These are phyloP conservation scores for Linnemannia schmuckeri DNA, from an alignment of 192 early-diverging fungal genomes.

Conservation along the genomic window DNA sequence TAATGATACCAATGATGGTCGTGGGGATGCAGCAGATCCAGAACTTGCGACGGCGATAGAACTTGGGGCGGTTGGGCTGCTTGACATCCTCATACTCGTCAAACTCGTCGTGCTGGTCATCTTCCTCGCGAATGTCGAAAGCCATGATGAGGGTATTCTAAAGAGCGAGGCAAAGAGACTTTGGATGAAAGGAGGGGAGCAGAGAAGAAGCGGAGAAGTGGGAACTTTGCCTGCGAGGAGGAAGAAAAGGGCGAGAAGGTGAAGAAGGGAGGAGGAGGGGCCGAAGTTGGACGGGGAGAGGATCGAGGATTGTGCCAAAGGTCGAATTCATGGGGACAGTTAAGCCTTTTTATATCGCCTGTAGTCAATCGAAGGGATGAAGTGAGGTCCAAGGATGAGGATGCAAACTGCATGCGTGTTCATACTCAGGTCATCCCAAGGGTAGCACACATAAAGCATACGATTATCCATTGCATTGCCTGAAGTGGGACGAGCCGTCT, in stretches of 20 bases:
- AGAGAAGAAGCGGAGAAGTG: not conserved
- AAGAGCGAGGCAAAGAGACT: not conserved
- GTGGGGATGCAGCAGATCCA: constrained; percentile 61
- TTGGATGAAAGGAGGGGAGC: not conserved
- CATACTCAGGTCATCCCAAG: not conserved
- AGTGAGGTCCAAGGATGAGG: not conserved
- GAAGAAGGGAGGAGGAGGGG: not conserved
- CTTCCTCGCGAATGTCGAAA: constrained; percentile 50
- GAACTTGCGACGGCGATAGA: constrained; percentile 61
- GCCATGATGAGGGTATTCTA: constrained; percentile 6
- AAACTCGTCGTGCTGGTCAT: constrained; percentile 42
- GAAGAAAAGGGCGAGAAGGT: not conserved
- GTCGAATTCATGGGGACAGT: not conserved
- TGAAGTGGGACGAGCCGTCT: not conserved
- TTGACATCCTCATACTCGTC: constrained; percentile 43
- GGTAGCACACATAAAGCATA: not conserved
- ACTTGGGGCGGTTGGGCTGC: constrained; percentile 54
- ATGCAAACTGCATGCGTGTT: not conserved
- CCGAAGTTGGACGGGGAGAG: not conserved
- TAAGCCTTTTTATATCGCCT: not conserved
- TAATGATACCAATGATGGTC: constrained; percentile 52
- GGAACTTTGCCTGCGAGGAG: not conserved
- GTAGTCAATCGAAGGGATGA: not conserved
- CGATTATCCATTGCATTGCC: not conserved
- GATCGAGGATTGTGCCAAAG: not conserved